Percentiles rank a stretch among this genome's conserved stretches.
These are phyloP conservation scores for Acer negundo DNA, from an alignment of 345 rosid genomes.

Conservation along the genomic window DNA sequence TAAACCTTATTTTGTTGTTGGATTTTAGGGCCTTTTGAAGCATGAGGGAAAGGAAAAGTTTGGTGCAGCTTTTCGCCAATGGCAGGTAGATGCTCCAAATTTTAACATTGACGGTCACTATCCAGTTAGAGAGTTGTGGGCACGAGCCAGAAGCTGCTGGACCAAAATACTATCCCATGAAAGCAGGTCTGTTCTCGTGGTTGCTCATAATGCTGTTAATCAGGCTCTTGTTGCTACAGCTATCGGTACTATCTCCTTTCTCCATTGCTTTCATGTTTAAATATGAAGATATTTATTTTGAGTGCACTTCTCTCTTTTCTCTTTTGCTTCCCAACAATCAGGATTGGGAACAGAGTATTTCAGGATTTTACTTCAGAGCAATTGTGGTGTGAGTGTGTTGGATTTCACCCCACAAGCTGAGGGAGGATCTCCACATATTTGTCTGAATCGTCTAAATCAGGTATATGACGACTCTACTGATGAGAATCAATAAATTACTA, in stretches of 20 bases:
- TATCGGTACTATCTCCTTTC: conserved; percentile 51
- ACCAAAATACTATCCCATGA: conserved; percentile 63
- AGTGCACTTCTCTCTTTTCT: conserved; percentile 4
- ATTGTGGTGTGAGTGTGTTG: conserved; percentile 90
- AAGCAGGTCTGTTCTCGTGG: conserved; percentile 85
- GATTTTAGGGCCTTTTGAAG: conserved; percentile 76
- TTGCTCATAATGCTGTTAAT: conserved; percentile 95
- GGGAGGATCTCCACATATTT: conserved; percentile 69
- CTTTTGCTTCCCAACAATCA: conserved; percentile 26
- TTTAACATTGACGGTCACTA: conserved; percentile 82
- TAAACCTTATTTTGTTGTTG: conserved; percentile 11
- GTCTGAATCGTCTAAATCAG: conserved; percentile 92
- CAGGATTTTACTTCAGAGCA: conserved; percentile 88
- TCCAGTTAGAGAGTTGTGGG: conserved; percentile 93
- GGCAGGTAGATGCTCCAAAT: conserved; percentile 86
- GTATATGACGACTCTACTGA: conserved; percentile 27
- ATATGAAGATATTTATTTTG: background rate
- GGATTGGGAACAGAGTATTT: conserved; percentile 84
- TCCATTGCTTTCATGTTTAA: background rate
- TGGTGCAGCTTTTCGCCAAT: conserved; percentile 71
- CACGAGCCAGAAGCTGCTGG: conserved; percentile 79
- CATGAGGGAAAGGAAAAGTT: conserved; percentile 81
- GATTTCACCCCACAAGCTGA: conserved; percentile 71
- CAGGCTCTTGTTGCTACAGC: conserved; percentile 93
- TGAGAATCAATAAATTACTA: background rate